Conservation (phyloP, 352 stramenopile genomes). For the Globisporangium irregulare region DNA sequence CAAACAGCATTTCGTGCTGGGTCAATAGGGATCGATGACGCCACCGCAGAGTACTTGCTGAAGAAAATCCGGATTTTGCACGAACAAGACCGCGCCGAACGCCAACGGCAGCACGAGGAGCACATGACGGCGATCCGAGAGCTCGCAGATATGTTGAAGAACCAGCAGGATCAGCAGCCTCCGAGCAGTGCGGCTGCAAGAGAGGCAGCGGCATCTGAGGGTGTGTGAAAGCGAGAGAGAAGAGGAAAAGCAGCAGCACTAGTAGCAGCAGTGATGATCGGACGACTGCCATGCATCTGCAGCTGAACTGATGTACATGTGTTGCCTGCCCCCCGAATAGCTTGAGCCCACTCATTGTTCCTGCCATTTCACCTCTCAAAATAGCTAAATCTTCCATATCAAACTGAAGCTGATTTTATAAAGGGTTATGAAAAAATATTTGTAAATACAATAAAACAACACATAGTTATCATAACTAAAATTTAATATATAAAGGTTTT, state of each 20-base stretch:
- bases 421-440: background rate
- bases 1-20: background rate
- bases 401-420: background rate
- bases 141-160: conserved; percentile 30
- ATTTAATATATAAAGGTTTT: background rate
- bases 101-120: conserved; percentile 50
- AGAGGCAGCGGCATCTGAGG: background rate
- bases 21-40: conserved; percentile 5
- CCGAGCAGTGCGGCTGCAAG: background rate
- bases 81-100: conserved; percentile 41
- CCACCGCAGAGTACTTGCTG: conserved; percentile 19
- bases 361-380: background rate
- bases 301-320: background rate
- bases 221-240: conserved; percentile 4
- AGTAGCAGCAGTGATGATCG: background rate
- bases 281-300: background rate
- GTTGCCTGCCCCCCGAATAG: too few species aligned
- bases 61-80: conserved; percentile 36
- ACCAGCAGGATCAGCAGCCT: background rate
- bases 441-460: too few species aligned
- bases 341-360: too few species aligned
- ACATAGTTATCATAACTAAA: background rate
- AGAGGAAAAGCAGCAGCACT: background rate
- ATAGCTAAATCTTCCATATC: background rate
- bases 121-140: conserved; percentile 49